phyloP scores from a whole-genome alignment of 805 yeast species.

The Yarrowia keelungensis region DNA sequence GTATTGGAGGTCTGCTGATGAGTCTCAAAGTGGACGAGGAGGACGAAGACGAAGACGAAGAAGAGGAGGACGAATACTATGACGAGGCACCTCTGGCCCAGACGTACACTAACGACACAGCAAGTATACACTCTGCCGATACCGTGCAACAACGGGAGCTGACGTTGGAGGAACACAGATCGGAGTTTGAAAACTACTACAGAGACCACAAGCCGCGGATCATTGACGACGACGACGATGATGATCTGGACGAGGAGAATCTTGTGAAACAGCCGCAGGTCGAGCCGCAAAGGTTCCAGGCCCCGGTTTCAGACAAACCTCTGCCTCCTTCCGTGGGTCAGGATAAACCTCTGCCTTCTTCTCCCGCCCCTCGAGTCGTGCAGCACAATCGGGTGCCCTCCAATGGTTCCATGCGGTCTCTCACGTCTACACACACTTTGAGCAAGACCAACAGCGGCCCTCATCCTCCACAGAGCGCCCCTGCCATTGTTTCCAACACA shows the following conservation, averaged over 20 bases:
- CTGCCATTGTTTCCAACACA: neutral
- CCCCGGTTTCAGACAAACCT: neutral
- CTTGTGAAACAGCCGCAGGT: constrained; percentile 27
- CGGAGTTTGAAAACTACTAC: constrained; percentile 38
- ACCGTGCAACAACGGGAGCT: constrained; percentile 31
- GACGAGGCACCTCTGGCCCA: constrained; percentile 7
- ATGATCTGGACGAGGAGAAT: constrained; percentile 10
- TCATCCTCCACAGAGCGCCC: no score
- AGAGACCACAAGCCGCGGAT: constrained; percentile 26
- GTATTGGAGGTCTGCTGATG: constrained; percentile 27
- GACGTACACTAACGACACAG: constrained; percentile 26
- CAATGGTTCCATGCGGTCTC: constrained; percentile 3
- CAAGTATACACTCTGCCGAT: constrained; percentile 34
- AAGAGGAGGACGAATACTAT: constrained; percentile 11
- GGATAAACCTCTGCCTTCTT: constrained; percentile 11
- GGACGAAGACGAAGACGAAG: constrained; percentile 17
- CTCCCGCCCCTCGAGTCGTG: neutral
- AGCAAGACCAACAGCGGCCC: constrained; percentile 2
- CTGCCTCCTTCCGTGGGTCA: neutral
- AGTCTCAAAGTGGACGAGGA: constrained; percentile 33
- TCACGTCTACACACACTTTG: constrained; percentile 8
- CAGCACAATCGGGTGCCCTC: constrained; percentile 5
- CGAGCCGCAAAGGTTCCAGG: neutral
- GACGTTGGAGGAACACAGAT: constrained; percentile 36
- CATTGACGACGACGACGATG: constrained; percentile 31